A percentile compares a stretch with the other conserved stretches of the same genome.
Evolutionary conservation across 441 rosid species (phyloP).

Genomic region (Raphanus hybrid): DNA sequence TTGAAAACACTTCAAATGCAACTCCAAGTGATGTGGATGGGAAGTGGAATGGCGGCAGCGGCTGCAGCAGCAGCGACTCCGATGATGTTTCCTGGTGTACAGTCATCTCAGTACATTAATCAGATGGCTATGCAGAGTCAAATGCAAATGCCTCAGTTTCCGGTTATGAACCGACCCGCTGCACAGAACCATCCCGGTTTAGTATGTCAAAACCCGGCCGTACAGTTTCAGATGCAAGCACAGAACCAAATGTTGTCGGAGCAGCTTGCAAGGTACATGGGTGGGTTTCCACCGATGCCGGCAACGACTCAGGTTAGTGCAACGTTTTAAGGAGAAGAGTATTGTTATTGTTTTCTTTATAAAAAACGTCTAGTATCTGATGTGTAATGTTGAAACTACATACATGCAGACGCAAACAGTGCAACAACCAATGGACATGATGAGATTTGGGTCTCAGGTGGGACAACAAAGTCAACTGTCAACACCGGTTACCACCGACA

Average conservation of each 20-base stretch:
- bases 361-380: neutral
- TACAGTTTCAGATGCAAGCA: conserved; percentile 45
- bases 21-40: conserved; percentile 91
- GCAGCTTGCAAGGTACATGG: conserved; percentile 63
- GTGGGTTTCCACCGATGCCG: conserved; percentile 57
- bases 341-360: neutral
- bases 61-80: conserved; percentile 47
- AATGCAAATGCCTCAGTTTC: conserved; percentile 56
- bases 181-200: conserved; percentile 46
- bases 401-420: conserved; percentile 60
- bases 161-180: conserved; percentile 55
- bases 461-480: conserved; percentile 49
- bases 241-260: conserved; percentile 53
- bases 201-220: conserved; percentile 52
- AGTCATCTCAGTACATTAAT: conserved; percentile 51
- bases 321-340: neutral
- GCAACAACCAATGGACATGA: conserved; percentile 48
- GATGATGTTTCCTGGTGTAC: conserved; percentile 74
- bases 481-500: conserved; percentile 46
- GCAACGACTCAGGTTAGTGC: conserved; percentile 58
- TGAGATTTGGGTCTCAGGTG: conserved; percentile 51
- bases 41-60: conserved; percentile 68
- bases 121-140: conserved; percentile 61
- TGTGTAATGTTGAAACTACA: conserved; percentile 18
- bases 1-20: conserved; percentile 79